phyloP scores from a whole-genome alignment of 148 eudicot species.

The Heliamphora exappendiculata region DNA sequence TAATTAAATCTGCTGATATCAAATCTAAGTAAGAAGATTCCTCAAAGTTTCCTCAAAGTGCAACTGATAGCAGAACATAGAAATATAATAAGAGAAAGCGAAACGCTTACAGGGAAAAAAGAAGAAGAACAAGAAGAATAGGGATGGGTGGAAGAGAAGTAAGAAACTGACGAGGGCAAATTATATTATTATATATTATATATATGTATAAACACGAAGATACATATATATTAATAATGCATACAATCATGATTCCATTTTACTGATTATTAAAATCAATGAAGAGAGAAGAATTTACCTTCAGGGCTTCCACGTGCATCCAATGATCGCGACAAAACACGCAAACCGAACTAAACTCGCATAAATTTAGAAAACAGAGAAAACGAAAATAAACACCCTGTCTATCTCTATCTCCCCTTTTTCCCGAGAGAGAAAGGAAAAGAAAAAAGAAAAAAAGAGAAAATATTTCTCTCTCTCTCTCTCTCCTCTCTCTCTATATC shows the following conservation, averaged over 20 bases:
- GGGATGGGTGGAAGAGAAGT: slow-evolving; percentile 31
- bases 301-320: slow-evolving; percentile 29
- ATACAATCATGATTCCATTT: slow-evolving; percentile 5
- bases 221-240: no score
- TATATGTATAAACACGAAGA: not conserved
- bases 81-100: slow-evolving; percentile 4
- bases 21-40: not conserved
- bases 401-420: slow-evolving; percentile 17
- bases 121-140: slow-evolving; percentile 15
- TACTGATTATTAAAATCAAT: slow-evolving; percentile 9
- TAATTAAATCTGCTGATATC: not conserved
- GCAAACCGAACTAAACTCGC: slow-evolving; percentile 6
- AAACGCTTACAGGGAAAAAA: slow-evolving; percentile 39
- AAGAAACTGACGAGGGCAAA: slow-evolving; percentile 29
- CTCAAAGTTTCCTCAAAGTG: not conserved
- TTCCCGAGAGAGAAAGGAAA: slow-evolving; percentile 1
- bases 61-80: not conserved
- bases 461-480: no score
- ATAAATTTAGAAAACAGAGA: not conserved
- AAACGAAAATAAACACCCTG: not conserved
- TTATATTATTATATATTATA: slow-evolving; percentile 12
- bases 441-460: not conserved
- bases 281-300: slow-evolving; percentile 22
- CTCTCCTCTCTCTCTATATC: not conserved
- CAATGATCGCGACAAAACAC: slow-evolving; percentile 22